These are phyloP conservation scores for Lentithecium fluviatile DNA, from an alignment of 495 filamentous ascomycete genomes.

Conservation along the genomic window DNA sequence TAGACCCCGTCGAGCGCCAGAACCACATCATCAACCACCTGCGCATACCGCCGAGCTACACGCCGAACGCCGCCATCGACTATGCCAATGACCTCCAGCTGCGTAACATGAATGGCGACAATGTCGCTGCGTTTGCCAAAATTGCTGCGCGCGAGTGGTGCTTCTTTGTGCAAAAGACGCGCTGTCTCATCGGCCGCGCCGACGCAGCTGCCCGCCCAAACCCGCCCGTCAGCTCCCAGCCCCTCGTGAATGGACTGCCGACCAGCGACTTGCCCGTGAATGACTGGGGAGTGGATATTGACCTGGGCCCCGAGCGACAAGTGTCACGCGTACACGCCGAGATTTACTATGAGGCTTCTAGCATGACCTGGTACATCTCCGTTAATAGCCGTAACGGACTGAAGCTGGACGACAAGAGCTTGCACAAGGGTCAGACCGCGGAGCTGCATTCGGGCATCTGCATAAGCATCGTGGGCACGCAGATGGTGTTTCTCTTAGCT, in stretches of 20 bases:
- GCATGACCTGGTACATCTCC: constrained; percentile 70
- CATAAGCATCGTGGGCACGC: constrained; percentile 82
- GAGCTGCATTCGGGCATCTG: constrained; percentile 78
- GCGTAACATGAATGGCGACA: constrained; percentile 23
- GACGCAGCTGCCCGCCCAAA: constrained; percentile 18
- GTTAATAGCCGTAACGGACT: constrained; percentile 91
- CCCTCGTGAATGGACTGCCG: constrained; percentile 16
- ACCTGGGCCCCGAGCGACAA: constrained; percentile 88
- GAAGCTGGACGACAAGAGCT: constrained; percentile 67
- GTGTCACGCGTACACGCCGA: constrained; percentile 86
- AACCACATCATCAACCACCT: constrained; percentile 31
- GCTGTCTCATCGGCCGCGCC: constrained; percentile 70
- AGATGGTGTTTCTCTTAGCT: constrained; percentile 98
- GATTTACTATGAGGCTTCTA: constrained; percentile 73
- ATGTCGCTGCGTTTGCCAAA: constrained; percentile 76
- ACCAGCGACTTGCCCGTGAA: constrained; percentile 42
- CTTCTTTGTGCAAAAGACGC: constrained; percentile 79
- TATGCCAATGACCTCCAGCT: constrained; percentile 35
- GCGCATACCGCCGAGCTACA: constrained; percentile 22
- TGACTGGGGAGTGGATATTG: constrained; percentile 71
- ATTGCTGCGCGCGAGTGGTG: constrained; percentile 91
- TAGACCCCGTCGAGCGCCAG: constrained; percentile 29
- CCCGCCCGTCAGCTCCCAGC: constrained; percentile 16
- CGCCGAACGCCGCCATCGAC: constrained; percentile 30
- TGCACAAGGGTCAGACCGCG: constrained; percentile 64